Evolutionary conservation across 1,139 yeast genomes (phyloP), one percentile per base, ranked within the genome.

Genomic region (Kurtzmaniella natalensis): DNA sequence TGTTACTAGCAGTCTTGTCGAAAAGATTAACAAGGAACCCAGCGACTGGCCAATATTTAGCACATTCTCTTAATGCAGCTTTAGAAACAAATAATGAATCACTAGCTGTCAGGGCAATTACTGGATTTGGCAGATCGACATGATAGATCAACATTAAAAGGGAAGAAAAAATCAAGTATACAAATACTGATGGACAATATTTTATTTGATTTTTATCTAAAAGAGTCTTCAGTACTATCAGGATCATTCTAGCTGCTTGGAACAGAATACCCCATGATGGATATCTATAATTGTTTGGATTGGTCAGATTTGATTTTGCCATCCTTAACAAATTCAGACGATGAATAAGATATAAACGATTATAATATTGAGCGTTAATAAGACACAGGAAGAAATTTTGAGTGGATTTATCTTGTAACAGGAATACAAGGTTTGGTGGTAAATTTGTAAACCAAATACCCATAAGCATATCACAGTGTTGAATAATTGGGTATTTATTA

Each of bases 181-280:
- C 71, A 43, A 64, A 66, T 59, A 68, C 66, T 18, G 79, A 76
- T 18, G 83, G 81, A 50, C 79, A 67, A 47, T 70, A 70, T 40
- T 61, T 60, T 38, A 79, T 52, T 46, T 76, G 74, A 38, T 72
- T 70, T 33, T 72, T 66, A 30, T 72, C 75, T 24, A 72, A 56
- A 41, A 84, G 48, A 39, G 76, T 77, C 38, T 81, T 81, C 30
- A 78, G 64, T 35, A 84, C 80, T 39, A 78, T 68, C 5, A 84
- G 76, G 42, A 84, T 80, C 82, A 82, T 81, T 50, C 86, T 77
- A 1, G 94, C 87, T 0, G 94, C 87, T 54, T 83, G 89, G 63
- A 84, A 84, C 2, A 89, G 82, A 41, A 85, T 83, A 10, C 92
- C 88, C 84, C 92, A 80, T 6, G 87, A 78, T 1, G 92, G 88